Evolutionary conservation across 2,329 filamentous ascomycete genomes (phyloP), one percentile per base, ranked within the genome.

Genomic region (Calonectria fujianensis): DNA sequence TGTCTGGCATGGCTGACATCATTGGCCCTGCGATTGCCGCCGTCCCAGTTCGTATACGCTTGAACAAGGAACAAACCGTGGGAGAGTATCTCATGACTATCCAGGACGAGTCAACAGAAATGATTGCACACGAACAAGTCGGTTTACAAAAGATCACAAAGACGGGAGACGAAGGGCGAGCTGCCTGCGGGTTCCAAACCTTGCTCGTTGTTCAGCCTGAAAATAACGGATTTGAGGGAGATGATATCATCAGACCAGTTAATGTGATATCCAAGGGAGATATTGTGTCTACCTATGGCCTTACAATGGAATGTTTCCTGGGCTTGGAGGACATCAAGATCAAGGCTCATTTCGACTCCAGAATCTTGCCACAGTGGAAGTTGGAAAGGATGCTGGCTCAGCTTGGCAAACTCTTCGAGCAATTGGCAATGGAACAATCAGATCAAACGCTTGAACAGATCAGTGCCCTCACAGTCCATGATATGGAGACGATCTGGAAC

Each of bases 51-150:
- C 72, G 78, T 0, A 45, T 81, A 16, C 35, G 48, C 0, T 13
- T 79, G n/a, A 79, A 83, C 89, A 54, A 57, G 4, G 27, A 70
- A 7, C 50, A 64, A 24, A 78, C 80, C 0, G 80, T 87, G 9
- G 74, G 76, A 0, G 81, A 87, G 27, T 89, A 87, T 70, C 80
- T 91, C 20, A 80, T 87, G 27, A 77, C 80, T 0, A 41, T 80
- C 0, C 75, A 80, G 20, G 9, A 51, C 2, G 63, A 75, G 27
- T 37, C 74, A 13, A 65, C 61, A 13, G 74, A 70, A 14, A 75
- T 77, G 70, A 72, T 73, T 14, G 18, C 70, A 8, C 69, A 31
- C 27, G 70, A 75, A 29, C 74, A 77, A 41, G 69, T 51, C 1
- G 76, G 76, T 13, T 45, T 77, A 29, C 74, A 73, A 5, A 51